Percentiles rank a stretch among this genome's conserved stretches.
These are phyloP conservation scores for Roridomyces roridus DNA, from an alignment of 768 basidiomycete genomes.

Conservation along the genomic window DNA sequence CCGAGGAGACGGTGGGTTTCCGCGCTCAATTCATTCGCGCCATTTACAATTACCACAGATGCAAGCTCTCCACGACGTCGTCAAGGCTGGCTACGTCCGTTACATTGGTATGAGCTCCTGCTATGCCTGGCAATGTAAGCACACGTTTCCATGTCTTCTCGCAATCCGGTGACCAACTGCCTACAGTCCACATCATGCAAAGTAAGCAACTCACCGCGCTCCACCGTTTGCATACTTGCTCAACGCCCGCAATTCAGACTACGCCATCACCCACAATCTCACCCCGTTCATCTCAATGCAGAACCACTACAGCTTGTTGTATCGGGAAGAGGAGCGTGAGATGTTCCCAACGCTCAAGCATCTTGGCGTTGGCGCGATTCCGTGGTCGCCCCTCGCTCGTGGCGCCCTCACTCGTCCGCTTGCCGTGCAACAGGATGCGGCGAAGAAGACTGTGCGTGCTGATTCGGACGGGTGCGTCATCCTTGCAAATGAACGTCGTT, in stretches of 20 bases:
- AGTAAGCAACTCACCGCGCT: not conserved
- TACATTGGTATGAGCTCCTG: conserved; percentile 9
- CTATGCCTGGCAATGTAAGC: conserved; percentile 9
- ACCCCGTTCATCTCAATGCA: conserved; percentile 61
- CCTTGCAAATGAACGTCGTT: conserved; percentile 15
- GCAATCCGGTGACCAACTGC: not conserved
- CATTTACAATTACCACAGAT: not conserved
- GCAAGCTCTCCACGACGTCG: conserved; percentile 3
- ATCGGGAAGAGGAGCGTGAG: conserved; percentile 38
- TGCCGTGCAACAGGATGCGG: conserved; percentile 9
- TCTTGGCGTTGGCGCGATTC: conserved; percentile 44
- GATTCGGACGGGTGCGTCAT: not conserved
- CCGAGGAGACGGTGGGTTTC: conserved; percentile 33
- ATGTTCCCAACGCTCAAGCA: conserved; percentile 31
- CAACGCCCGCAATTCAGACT: conserved; percentile 30
- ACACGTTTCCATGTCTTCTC: not conserved
- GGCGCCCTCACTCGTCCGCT: conserved; percentile 40
- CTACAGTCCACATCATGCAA: conserved; percentile 3
- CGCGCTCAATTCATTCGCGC: no score
- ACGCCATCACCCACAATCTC: conserved; percentile 45
- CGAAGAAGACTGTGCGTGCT: conserved; percentile 33
- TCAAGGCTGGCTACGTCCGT: conserved; percentile 1
- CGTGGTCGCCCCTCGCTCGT: conserved; percentile 46
- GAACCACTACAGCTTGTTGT: conserved; percentile 1
- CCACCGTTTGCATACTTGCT: not conserved